These are phyloP conservation scores for Penicillium sp. DNA, from an alignment of 2,329 filamentous ascomycete genomes.

Conservation along the genomic window DNA sequence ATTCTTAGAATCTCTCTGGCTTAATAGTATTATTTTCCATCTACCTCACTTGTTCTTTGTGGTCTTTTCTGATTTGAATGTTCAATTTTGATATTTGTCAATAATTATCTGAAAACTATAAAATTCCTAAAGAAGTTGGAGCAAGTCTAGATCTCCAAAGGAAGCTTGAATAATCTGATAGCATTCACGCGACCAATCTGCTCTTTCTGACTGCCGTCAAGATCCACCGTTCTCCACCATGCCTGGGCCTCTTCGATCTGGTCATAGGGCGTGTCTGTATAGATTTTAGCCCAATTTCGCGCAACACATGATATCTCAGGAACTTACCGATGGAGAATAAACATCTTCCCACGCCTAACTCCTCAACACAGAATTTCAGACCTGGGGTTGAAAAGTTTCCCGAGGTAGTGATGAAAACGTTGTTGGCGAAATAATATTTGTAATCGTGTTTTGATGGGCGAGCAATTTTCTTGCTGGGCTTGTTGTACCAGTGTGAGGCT, in stretches of 20 bases:
- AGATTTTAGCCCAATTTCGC: neutral
- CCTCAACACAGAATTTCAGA: neutral
- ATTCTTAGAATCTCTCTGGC: too few species aligned
- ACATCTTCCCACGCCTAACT: neutral
- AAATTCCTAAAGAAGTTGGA: too few species aligned
- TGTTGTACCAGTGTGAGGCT: conserved; percentile 31
- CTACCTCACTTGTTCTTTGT: too few species aligned
- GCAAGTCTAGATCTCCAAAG: neutral
- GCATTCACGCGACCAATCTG: neutral
- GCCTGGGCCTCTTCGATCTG: neutral
- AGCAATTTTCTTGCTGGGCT: neutral
- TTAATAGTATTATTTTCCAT: too few species aligned
- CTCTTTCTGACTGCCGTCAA: neutral
- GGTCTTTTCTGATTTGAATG: too few species aligned
- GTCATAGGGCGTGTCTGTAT: neutral
- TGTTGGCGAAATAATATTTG: neutral
- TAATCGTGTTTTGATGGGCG: neutral
- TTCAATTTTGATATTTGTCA: too few species aligned
- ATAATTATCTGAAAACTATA: too few species aligned
- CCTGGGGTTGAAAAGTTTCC: neutral
- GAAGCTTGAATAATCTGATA: neutral
- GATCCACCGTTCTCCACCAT: neutral
- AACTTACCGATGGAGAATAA: neutral
- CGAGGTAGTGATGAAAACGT: neutral
- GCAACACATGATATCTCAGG: neutral